phyloP scores from a whole-genome alignment of 768 basidiomycete species.

The Rhodocollybia butyracea region DNA sequence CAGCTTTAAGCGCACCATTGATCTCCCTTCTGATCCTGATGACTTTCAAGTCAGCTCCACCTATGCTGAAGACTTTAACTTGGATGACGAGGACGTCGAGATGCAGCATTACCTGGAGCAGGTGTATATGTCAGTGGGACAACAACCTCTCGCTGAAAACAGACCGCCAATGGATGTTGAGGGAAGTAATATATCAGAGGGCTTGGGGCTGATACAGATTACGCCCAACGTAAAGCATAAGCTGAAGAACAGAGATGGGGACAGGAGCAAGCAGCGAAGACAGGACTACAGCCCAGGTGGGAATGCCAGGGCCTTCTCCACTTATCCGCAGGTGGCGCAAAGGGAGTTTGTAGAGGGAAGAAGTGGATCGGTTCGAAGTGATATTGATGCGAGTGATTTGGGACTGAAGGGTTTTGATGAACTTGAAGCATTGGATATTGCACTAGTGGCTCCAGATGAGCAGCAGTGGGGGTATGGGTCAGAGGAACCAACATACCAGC shows the following conservation, averaged over 20 bases:
- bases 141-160: not conserved
- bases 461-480: not conserved
- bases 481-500: too few relatives aligned
- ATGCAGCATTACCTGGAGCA: not conserved
- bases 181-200: not conserved
- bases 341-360: not conserved
- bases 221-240: not conserved
- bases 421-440: not conserved
- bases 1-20: constrained; percentile 3
- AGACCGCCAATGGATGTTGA: too few relatives aligned
- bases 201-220: not conserved
- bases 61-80: not conserved
- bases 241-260: not conserved
- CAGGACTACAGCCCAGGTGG: not conserved
- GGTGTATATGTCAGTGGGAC: not conserved
- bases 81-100: not conserved
- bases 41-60: not conserved
- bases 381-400: not conserved
- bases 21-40: not conserved
- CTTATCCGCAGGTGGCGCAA: not conserved
- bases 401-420: not conserved
- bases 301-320: not conserved
- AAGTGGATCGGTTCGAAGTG: not conserved
- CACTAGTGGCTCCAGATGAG: not conserved
- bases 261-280: not conserved